Evolutionary conservation across 768 basidiomycete species (phyloP).

Genomic region (Kwoniella sp.): DNA sequence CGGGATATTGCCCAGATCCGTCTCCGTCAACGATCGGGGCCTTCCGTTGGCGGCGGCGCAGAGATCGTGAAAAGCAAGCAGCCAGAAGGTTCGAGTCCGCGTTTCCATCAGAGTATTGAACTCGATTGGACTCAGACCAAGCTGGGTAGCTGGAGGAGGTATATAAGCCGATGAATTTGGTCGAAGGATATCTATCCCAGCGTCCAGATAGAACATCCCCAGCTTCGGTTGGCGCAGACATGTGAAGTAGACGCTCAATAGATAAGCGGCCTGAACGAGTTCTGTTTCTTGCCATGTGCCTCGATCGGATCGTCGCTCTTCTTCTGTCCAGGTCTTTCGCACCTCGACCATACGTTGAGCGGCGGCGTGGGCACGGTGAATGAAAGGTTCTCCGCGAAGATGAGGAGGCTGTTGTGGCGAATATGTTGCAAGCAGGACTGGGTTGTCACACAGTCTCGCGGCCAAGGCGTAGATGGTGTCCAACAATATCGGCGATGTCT

Average conservation of each 20-base stretch:
- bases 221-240: conserved; percentile 34
- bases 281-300: conserved; percentile 54
- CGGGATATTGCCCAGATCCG: conserved; percentile 37
- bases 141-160: conserved; percentile 23
- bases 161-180: conserved; percentile 25
- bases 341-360: conserved; percentile 30
- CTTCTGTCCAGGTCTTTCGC: conserved; percentile 30
- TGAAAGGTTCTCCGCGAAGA: conserved; percentile 46
- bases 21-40: conserved; percentile 34
- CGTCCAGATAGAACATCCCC: conserved; percentile 44
- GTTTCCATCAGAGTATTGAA: conserved; percentile 43
- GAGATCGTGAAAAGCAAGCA: conserved; percentile 47
- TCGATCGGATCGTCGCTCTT: conserved; percentile 19
- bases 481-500: conserved; percentile 44
- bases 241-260: conserved; percentile 45
- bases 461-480: conserved; percentile 52
- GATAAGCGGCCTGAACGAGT: conserved; percentile 40
- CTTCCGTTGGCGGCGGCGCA: conserved; percentile 45
- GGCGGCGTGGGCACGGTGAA: conserved; percentile 37
- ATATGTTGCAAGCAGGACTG: conserved; percentile 29
- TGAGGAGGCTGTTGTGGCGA: conserved; percentile 31
- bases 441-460: conserved; percentile 39
- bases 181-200: conserved; percentile 36
- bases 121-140: conserved; percentile 30
- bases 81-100: conserved; percentile 50